Evolutionary conservation across 2,329 filamentous ascomycete species (phyloP).

Genomic region (Hymenoscyphus fructigenus): DNA sequence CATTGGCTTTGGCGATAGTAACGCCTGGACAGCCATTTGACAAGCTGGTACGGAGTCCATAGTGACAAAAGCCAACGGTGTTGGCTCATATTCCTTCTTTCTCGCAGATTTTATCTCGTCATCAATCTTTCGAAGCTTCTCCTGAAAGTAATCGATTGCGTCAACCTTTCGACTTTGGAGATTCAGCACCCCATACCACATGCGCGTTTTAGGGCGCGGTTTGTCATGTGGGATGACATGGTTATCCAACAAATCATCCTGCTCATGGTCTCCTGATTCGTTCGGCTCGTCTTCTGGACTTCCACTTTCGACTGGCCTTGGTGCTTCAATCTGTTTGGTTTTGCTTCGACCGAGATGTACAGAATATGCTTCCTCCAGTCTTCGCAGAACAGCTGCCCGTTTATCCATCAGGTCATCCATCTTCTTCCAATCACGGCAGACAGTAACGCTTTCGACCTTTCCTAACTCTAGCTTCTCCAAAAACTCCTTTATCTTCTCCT

Average conservation of each 20-base stretch:
- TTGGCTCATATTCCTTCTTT: conserved; percentile 72
- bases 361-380: conserved; percentile 82
- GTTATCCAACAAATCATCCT: conserved; percentile 54
- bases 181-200: conserved; percentile 77
- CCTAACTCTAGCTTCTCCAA: conserved; percentile 88
- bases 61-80: conserved; percentile 88
- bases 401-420: conserved; percentile 73
- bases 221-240: conserved; percentile 46
- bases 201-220: conserved; percentile 63
- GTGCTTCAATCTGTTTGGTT: conserved; percentile 45
- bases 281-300: conserved; percentile 38
- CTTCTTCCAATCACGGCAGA: conserved; percentile 84
- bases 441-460: conserved; percentile 79
- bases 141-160: conserved; percentile 92
- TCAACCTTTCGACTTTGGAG: conserved; percentile 74
- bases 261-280: conserved; percentile 52
- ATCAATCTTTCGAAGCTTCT: conserved; percentile 77
- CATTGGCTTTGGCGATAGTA: conserved; percentile 86
- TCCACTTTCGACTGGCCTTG: conserved; percentile 31
- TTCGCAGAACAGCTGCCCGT: conserved; percentile 63
- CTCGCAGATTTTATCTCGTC: conserved; percentile 70
- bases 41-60: conserved; percentile 92
- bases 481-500: conserved; percentile 79
- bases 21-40: conserved; percentile 95
- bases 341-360: conserved; percentile 64